Evolutionary conservation across 352 stramenopile species (phyloP), one percentile per base, ranked within the genome.

Genomic region (Phytopythium boreale): DNA sequence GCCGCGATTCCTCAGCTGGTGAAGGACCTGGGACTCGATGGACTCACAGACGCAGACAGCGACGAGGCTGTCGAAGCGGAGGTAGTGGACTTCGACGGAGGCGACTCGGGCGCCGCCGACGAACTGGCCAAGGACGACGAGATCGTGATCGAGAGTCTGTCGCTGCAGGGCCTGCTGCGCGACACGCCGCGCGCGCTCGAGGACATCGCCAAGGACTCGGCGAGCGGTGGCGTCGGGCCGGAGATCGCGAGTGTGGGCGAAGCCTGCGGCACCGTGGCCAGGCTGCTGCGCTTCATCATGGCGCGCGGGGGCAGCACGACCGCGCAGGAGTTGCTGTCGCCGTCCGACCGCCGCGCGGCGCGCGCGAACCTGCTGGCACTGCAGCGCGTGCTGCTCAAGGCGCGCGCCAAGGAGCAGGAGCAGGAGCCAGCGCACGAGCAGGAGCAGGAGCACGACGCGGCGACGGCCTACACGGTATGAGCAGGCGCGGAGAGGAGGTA

Each of bases 131-230:
- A 84, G 59, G 79, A 88, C 55, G 79, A 88, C 51, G 79, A 86
- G 56, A 88, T 88, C 29, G 76, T 88, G 34, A 68, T 88, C 24
- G 79, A 85, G 59, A 88, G 79, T 57, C 66, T 88, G 56, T 80
- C 79, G 29, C 62, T 77, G 2, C 79, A 88, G 34, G 79, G 79
- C 0, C 61, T 88, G 59, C 71, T 88, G 29, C 75, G 79, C 46
- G 79, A 88, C 55, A 62, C 72, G 9, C 64, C 70, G 26, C 72
- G 70, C 19, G 56, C 61, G 27, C 46, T 80, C 24, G 61, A 80
- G 20, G 59, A 58, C 29, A 64, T 70, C 37, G 72, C 72, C 24
- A 63, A 52, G 37, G 74, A 80, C 37, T 57, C 75, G 51, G 36
- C 55, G 12, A 50, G n/a, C 15, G 34, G 12, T 5, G 22, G 4